Evolutionary conservation across 345 rosid genomes (phyloP).

Genomic region (Turritis glabra): DNA sequence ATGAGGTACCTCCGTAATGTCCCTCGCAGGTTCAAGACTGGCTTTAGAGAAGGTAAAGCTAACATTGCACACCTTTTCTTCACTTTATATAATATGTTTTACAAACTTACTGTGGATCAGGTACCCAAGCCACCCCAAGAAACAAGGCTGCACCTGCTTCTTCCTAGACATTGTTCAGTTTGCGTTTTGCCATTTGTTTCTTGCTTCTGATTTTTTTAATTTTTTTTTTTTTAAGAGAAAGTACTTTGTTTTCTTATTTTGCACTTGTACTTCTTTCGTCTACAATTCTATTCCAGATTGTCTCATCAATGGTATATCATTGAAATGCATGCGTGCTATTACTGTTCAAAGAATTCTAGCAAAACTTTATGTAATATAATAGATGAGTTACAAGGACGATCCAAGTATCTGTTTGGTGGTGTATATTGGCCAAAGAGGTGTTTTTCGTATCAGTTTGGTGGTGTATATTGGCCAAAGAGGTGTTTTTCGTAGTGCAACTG

Average conservation of each 20-base stretch:
- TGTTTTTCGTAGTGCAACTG: slow-evolving; percentile 71
- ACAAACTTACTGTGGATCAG: too few relatives aligned
- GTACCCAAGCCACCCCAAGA: slow-evolving; percentile 83
- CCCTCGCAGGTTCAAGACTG: slow-evolving; percentile 82
- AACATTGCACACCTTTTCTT: not conserved
- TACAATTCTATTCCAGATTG: not conserved
- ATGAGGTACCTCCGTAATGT: slow-evolving; percentile 86
- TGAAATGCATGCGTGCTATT: not conserved
- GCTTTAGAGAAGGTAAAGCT: slow-evolving; percentile 52
- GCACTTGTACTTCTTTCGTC: not conserved
- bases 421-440: slow-evolving; percentile 69
- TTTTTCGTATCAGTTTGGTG: slow-evolving; percentile 53
- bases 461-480: slow-evolving; percentile 64
- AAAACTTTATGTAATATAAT: slow-evolving; percentile 11
- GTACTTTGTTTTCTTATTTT: slow-evolving; percentile 23
- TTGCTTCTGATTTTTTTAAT: not conserved
- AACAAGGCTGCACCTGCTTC: slow-evolving; percentile 65
- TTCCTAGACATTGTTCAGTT: slow-evolving; percentile 40
- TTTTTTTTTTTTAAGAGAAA: slow-evolving; percentile 14
- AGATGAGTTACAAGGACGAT: slow-evolving; percentile 1
- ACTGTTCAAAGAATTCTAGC: not conserved
- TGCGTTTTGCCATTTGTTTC: slow-evolving; percentile 10
- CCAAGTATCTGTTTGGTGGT: slow-evolving; percentile 36
- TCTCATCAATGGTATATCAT: not conserved
- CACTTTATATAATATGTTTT: too few relatives aligned